These are phyloP conservation scores for Ceratocystis cacaofunesta DNA, from an alignment of 2,329 filamentous ascomycete species.

Conservation along the genomic window DNA sequence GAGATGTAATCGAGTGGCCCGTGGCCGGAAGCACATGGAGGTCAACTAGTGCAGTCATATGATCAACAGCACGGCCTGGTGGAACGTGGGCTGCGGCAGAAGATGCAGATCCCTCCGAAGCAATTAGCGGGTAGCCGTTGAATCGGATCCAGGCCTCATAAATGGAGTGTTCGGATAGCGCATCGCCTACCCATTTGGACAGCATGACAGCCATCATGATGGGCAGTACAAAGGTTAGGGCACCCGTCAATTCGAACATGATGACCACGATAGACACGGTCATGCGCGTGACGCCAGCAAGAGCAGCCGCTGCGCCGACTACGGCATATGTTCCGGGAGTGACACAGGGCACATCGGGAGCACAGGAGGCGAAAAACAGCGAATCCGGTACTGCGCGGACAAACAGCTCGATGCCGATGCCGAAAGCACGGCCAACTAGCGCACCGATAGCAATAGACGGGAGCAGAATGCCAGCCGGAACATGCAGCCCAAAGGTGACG, in stretches of 20 bases:
- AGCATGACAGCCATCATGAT: slow-evolving; percentile 99
- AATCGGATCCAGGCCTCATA: slow-evolving; percentile 98
- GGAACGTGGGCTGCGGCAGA: slow-evolving; percentile 53
- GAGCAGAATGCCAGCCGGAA: slow-evolving; percentile 88
- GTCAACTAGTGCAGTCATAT: slow-evolving; percentile 90
- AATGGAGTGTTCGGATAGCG: slow-evolving; percentile 80
- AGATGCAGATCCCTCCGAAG: slow-evolving; percentile 56
- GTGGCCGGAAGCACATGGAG: slow-evolving; percentile 74
- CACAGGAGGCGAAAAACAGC: slow-evolving; percentile 57
- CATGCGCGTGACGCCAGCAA: slow-evolving; percentile 87
- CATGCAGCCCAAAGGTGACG: slow-evolving; percentile 83
- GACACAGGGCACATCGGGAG: slow-evolving; percentile 74
- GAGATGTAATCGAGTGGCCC: slow-evolving; percentile 68
- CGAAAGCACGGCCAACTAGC: slow-evolving; percentile 73
- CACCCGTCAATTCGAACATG: slow-evolving; percentile 96
- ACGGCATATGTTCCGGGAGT: slow-evolving; percentile 94
- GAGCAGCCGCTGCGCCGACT: slow-evolving; percentile 84
- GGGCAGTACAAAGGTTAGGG: slow-evolving; percentile 86
- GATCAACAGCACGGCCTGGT: slow-evolving; percentile 68
- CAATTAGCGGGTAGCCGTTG: slow-evolving; percentile 88
- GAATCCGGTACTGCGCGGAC: slow-evolving; percentile 64
- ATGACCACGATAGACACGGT: slow-evolving; percentile 98
- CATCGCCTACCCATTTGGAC: slow-evolving; percentile 95
- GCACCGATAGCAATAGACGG: slow-evolving; percentile 95
- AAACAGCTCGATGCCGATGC: slow-evolving; percentile 79